These are phyloP conservation scores for Albugo candida DNA, from an alignment of 352 stramenopile genomes.

Conservation along the genomic window DNA sequence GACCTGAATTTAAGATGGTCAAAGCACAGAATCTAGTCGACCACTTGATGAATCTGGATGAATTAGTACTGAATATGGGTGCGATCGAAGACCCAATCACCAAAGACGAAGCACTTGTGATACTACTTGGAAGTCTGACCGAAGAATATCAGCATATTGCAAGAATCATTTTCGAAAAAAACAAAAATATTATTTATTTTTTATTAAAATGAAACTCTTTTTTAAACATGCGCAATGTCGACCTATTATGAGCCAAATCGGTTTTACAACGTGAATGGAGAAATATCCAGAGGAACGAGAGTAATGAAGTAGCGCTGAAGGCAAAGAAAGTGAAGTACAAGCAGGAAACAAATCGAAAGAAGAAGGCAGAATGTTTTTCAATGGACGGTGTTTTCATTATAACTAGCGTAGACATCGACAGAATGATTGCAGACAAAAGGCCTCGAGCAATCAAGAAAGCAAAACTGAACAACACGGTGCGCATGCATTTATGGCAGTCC, in stretches of 20 bases:
- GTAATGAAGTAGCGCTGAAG: neutral
- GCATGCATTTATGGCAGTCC: too few species aligned
- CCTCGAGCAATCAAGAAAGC: neutral
- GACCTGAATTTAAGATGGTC: too few species aligned
- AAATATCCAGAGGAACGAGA: neutral
- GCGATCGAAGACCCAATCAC: too few species aligned
- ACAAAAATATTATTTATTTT: too few species aligned
- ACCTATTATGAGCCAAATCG: neutral
- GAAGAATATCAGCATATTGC: neutral
- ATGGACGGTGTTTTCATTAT: conserved; percentile 2
- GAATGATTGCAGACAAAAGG: neutral
- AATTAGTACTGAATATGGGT: too few species aligned
- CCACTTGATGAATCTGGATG: too few species aligned
- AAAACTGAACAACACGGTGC: too few species aligned
- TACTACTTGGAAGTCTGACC: neutral
- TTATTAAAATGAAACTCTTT: too few species aligned
- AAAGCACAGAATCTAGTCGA: too few species aligned
- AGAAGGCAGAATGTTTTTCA: conserved; percentile 1
- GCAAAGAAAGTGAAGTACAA: neutral
- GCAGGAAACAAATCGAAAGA: neutral
- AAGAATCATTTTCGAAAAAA: too few species aligned
- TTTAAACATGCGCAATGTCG: conserved; percentile 1
- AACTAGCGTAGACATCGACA: conserved; percentile 1
- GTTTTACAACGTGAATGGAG: neutral
- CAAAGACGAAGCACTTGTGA: too few species aligned